Base-by-base conservation (phyloP, 805 yeast genomes). In the Schwanniomyces vanrijiae region DNA sequence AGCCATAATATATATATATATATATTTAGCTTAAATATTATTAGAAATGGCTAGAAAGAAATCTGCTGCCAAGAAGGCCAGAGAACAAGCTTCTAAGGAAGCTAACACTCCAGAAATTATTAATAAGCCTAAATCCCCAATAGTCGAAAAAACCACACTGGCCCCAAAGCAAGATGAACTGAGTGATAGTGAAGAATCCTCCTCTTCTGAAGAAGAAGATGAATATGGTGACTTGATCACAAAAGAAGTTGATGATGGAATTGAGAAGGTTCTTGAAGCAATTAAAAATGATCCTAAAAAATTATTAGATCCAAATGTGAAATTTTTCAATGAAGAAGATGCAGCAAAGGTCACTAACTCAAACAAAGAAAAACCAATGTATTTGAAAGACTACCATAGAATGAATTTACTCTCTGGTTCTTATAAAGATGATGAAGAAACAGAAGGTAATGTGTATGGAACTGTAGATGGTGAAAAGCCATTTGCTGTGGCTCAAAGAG, bases 341-440 rank as follows among this genome's bases (percentile, higher is more conserved):
- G 70, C 66, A 3, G 44, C 45, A 20, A 64, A 55, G 29, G 34
- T 46, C 4, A 11, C 22, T 5, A 20, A 5, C 9, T 16, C 50
- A 33, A 67, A 54, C n/a, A 58, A 57, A 28, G 75, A 73, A 38
- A 71, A 73, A 50, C 97, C 98, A 8, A 74, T 94, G 47, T 89
- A 85, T 63, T 78, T 94, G 65, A 90, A 91, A 56, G 99, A 94
- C 64, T 94, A 91, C 60, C 97, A 94, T 62, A 78, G 98, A 64
- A 81, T 82, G 82, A 86, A 83, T 54, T 66, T 91, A 29, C 70
- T 94, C n/a, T 74, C 83, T 3, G 92, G 91, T 9, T 77, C 75
- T 37, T 80, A 78, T 19, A 75, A 73, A 34, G 75, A 74, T 22
- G 83, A 77, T n/a, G 83, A 76, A 1, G 82, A 80, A 16, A 82